phyloP scores from a whole-genome alignment of 306 rosid genomes.

The Fragaria ananassa region DNA sequence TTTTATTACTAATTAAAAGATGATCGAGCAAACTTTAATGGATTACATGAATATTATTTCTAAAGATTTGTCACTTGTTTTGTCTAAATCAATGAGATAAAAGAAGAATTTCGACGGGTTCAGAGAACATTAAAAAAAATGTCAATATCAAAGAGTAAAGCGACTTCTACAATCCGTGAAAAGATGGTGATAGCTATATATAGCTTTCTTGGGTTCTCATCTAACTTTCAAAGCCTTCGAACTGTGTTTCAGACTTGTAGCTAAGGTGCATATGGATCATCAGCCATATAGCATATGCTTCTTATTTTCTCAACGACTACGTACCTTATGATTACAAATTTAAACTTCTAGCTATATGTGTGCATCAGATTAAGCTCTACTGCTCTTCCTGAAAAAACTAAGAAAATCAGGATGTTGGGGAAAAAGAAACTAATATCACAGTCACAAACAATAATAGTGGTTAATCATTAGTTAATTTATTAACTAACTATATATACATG shows the following conservation, averaged over 20 bases:
- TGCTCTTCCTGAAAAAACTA: too few relatives aligned
- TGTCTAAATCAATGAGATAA: neutral
- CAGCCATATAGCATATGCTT: neutral
- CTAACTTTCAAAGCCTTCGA: constrained; percentile 4
- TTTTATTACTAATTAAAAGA: neutral
- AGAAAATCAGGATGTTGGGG: neutral
- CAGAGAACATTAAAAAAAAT: neutral
- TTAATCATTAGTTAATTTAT: too few relatives aligned
- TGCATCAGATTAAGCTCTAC: too few relatives aligned
- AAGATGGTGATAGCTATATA: neutral
- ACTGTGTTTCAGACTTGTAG: neutral
- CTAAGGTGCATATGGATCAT: neutral
- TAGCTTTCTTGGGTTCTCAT: neutral
- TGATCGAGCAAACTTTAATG: neutral
- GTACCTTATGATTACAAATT: too few relatives aligned
- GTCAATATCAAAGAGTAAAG: neutral
- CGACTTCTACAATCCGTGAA: neutral
- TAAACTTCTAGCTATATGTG: too few relatives aligned
- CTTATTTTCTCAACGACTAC: neutral
- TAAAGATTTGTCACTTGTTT: neutral
- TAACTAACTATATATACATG: neutral
- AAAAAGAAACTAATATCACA: neutral
- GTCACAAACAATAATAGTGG: too few relatives aligned
- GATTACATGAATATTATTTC: neutral
- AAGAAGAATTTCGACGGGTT: neutral